Evolutionary conservation across 306 rosid genomes (phyloP), one percentile per base, ranked within the genome.

Genomic region (Quercus mongolica): DNA sequence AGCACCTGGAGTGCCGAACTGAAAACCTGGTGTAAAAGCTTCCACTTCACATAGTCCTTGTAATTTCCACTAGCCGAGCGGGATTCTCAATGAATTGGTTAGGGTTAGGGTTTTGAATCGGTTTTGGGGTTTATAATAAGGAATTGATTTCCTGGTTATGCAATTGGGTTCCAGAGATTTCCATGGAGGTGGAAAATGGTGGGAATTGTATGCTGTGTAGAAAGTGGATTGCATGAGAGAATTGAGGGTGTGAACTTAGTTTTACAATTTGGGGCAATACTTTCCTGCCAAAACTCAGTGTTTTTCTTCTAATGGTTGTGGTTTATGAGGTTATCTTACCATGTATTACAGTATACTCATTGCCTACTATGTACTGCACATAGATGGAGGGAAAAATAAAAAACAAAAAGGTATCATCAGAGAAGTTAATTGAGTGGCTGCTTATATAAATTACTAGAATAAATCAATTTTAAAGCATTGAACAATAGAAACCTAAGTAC

Each of bases 1-100:
- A 94, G 92, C 61, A 94, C 97, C 78, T 94, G 98, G 25, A 91
- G 92, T 0, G 98, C 93, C 1, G 97, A 94, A 58, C 98, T 92
- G 71, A 94, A 94, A 94, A 92, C 90, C 25, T 94, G 92, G 81
- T 94, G 98, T 82, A 92, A 72, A 56, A 92, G 84, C 84, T 94
- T 94, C 98, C 98, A 94, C 76, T 84, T 92, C 15, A 94, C 97
- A 82, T 85, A 94, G 56, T 81, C 83, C 82, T 88, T 54, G 28
- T 91, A 94, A 81, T 76, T 84, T 71, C 58, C 88, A 28, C 80
- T 83, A 83, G 41, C 85, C 88, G 18, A 86, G 74, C 6, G 85
- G 82, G 51, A 91, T 86, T 87, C 80, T 77, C 74, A 88, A 80
- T 14, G 93, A 88, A 76, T 57, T 79, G 20, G 81, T 58, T 69